Evolutionary conservation across 2,329 filamentous ascomycete genomes (phyloP).

Genomic region (Pyricularia sp.): DNA sequence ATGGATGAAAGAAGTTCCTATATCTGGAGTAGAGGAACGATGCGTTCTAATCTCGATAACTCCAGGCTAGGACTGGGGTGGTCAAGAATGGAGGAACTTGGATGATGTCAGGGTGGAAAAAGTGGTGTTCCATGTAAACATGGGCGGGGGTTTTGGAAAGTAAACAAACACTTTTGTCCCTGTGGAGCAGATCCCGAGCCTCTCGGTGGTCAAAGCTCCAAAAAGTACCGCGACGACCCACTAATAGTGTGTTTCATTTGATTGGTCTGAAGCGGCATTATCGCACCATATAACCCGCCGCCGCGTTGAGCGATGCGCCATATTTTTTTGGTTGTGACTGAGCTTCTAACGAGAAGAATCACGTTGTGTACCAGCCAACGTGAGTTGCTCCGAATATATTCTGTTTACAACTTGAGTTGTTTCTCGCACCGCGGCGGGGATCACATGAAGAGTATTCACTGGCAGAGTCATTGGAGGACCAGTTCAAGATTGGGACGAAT

Average conservation of each 20-base stretch:
- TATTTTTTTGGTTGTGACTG: background rate
- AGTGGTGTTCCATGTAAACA: constrained; percentile 1
- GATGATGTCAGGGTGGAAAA: constrained; percentile 6
- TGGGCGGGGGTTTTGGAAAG: constrained; percentile 5
- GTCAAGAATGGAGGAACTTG: constrained; percentile 1
- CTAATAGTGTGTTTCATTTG: background rate
- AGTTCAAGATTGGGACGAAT: background rate
- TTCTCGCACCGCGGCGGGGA: background rate
- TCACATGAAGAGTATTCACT: background rate
- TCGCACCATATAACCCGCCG: background rate
- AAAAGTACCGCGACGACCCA: background rate
- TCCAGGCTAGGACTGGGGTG: background rate
- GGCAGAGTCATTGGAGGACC: background rate
- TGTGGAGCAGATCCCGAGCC: background rate
- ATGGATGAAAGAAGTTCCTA: constrained; percentile 11
- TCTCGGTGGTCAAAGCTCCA: constrained; percentile 9
- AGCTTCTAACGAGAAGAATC: background rate
- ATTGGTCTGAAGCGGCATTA: background rate
- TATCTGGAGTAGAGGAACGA: background rate
- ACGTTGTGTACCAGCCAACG: background rate
- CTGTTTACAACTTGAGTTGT: background rate
- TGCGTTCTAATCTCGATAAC: background rate
- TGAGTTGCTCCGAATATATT: background rate
- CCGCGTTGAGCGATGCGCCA: background rate
- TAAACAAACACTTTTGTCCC: background rate